Evolutionary conservation across 768 basidiomycete genomes (phyloP), one percentile per base, ranked within the genome.

Genomic region (Russula sp.): DNA sequence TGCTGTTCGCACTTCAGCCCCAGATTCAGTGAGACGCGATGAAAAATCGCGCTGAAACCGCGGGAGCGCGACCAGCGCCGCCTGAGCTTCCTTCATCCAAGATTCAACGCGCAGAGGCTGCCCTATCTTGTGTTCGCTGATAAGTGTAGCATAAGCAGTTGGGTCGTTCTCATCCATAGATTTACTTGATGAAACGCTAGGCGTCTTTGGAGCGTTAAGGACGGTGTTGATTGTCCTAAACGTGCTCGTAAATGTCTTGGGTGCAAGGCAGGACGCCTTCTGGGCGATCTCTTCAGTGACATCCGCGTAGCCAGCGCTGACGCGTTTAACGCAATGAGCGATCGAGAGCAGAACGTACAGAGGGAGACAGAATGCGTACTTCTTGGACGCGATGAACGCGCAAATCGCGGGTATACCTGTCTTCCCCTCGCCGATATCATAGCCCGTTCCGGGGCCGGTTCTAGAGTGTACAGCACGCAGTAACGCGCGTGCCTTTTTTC

Each of bases 381-480:
- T 71, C 71, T 78, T 73, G 7, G 80, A 82, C 27, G 82, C 81
- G 52, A 84, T 69, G 57, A 76, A 75, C 32, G 81, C 78, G 64
- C 81, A 83, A 35, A 82, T 78, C 6, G 83, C 81, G 18, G 80
- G 75, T 35, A 83, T 60, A 22, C 79, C 82, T 4, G 72, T 71
- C 2, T 69, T 71, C 14, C 72, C 73, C 22, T 76, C 64, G 4
- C 77, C 75, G 3, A 83, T 63, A 20, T 78, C 74, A 57, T 75
- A 75, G 6, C 83, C 83, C 8, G 82, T 80, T n/a, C 82, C 82
- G 16, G 75, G 77, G 2, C 71, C 75, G 14, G 82, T 83, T 65
- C 74, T 79, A 4, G 75, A 67, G 50, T 74, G 72, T 1, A 78
- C 79, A 3, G 71, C 62, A 13, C 75, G 72, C 2, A 80, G 57